Percentiles rank a stretch among this genome's conserved stretches.
phyloP scores from a whole-genome alignment of 1,139 yeast genomes.

The Sugiyamaella paludigena region DNA sequence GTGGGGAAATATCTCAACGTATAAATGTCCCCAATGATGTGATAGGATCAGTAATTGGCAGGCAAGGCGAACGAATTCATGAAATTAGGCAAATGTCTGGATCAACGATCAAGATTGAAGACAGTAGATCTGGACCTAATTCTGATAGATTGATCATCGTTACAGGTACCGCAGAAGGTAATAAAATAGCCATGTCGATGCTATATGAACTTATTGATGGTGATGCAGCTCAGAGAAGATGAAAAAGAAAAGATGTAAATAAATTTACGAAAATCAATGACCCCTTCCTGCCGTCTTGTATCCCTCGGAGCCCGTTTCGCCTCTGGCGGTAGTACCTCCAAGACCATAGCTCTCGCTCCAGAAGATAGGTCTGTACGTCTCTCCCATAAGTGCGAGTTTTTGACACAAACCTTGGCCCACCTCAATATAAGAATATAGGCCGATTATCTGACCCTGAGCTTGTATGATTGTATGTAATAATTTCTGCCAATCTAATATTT shows the following conservation, averaged over 20 bases:
- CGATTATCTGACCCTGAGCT: too few relatives aligned
- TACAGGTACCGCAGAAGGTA: slow-evolving; percentile 64
- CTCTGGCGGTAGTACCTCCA: slow-evolving; percentile 3
- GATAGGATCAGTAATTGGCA: slow-evolving; percentile 84
- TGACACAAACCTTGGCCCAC: neutral
- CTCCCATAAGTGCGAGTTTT: neutral
- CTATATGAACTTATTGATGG: slow-evolving; percentile 30
- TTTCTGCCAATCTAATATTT: neutral
- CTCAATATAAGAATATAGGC: too few relatives aligned
- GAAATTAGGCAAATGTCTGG: slow-evolving; percentile 75
- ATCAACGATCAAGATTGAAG: slow-evolving; percentile 51
- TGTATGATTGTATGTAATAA: neutral
- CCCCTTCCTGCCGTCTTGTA: too few relatives aligned
- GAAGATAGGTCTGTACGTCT: too few relatives aligned
- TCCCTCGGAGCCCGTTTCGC: too few relatives aligned
- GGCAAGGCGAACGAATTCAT: slow-evolving; percentile 74
- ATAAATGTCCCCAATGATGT: slow-evolving; percentile 67
- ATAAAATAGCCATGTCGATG: slow-evolving; percentile 35
- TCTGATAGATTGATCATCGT: slow-evolving; percentile 60
- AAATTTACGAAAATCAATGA: neutral
- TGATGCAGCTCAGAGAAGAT: slow-evolving; percentile 21
- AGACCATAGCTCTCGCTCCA: neutral
- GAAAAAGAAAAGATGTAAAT: neutral
- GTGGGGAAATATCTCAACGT: slow-evolving; percentile 28
- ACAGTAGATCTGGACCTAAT: slow-evolving; percentile 28